Base-by-base conservation (phyloP, 805 yeast genomes). In the Candida awuae region DNA sequence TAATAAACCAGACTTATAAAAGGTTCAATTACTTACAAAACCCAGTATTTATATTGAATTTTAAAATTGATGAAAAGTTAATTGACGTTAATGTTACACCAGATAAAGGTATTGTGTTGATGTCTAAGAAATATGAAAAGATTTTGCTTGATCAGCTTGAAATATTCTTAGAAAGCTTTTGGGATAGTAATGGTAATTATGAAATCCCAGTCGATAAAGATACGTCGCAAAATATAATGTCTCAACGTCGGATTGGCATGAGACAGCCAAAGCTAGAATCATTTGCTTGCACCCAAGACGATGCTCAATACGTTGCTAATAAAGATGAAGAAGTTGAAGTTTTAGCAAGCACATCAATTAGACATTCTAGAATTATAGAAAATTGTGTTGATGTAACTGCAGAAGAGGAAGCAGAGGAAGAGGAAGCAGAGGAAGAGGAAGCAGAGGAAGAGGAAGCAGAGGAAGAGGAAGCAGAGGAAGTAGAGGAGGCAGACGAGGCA, bases 11-110 rank as follows among this genome's bases (percentile, higher is more conserved):
- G 42, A 71, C 75, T 1, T 92, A 84, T 61, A 77, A 74, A 45
- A 66, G 68, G 27, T 85, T 71, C 57, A 88, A 87, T 48, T 70
- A 75, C 49, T 65, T 77, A 4, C 96, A 87, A 52, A 70, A 55
- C 37, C 97, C 97, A 0, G 73, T 76, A 9, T 66, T 83, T 35
- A 66, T 86, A 2, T 49, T 85, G 3, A 68, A 92, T 56, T 48
- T 92, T 16, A 51, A 53, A 12, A 54, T 85, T 6, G 68, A 71
- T 29, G 66, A 82, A 0, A 50, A 53, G 19, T 62, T 66, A 28
- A 44, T 80, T n/a, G 98, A 92, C 59, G 68, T 92, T 15, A 92
- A 92, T 58, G 83, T 92, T 1, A 80, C 95, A 0, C 97, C 98
- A 0, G 97, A 92, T 56, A 92, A 92, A 55, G 66, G 90, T 37